Evolutionary conservation across 768 basidiomycete species (phyloP).

Genomic region (Serendipita sp.): DNA sequence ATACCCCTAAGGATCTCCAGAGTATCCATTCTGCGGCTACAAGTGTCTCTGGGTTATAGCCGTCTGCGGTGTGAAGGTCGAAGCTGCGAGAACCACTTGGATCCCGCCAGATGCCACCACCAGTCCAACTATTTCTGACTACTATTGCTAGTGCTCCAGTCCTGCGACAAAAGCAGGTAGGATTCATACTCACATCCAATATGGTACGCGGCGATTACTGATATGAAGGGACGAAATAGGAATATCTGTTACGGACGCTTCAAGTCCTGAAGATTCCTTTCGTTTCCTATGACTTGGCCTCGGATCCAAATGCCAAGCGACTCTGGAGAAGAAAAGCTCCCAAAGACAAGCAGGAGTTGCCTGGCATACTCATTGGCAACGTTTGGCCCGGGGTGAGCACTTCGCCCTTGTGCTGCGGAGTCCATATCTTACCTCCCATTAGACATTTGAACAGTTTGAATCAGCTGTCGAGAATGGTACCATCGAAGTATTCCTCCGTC

Average conservation of each 20-base stretch:
- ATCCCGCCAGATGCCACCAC: slow-evolving; percentile 32
- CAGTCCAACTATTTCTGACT: slow-evolving; percentile 71
- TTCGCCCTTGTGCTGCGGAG: background rate
- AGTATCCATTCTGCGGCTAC: no score
- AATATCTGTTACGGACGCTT: slow-evolving; percentile 64
- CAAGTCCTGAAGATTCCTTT: slow-evolving; percentile 78
- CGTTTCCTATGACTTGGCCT: slow-evolving; percentile 70
- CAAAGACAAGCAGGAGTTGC: slow-evolving; percentile 67
- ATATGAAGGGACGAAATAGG: slow-evolving; percentile 23
- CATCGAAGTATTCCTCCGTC: slow-evolving; percentile 49
- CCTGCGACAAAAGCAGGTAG: slow-evolving; percentile 60
- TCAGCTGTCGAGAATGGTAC: slow-evolving; percentile 70
- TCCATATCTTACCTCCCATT: background rate
- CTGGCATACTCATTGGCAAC: slow-evolving; percentile 67
- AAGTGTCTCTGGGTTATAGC: no score
- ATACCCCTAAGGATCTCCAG: no score
- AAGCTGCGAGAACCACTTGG: no score
- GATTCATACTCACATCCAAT: background rate
- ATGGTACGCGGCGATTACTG: background rate
- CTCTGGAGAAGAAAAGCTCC: slow-evolving; percentile 76
- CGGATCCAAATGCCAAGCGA: slow-evolving; percentile 62
- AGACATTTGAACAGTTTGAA: slow-evolving; percentile 68
- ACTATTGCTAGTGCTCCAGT: slow-evolving; percentile 71
- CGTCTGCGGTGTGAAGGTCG: no score
- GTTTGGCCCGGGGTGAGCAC: slow-evolving; percentile 55